Evolutionary conservation across 768 basidiomycete genomes (phyloP).

Genomic region (Serendipita sp.): DNA sequence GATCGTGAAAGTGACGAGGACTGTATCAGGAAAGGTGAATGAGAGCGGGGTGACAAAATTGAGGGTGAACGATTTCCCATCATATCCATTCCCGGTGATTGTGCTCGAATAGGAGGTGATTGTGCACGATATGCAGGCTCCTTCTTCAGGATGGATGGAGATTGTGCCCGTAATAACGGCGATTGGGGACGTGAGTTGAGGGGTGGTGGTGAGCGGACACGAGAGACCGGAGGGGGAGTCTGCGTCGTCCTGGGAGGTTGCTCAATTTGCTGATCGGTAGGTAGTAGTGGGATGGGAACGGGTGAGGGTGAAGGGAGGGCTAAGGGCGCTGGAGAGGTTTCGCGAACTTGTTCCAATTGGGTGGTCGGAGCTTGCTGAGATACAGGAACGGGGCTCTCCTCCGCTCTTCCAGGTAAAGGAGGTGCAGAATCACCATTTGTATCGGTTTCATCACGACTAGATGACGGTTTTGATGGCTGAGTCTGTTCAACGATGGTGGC

Average conservation of each 20-base stretch:
- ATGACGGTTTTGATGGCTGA: not conserved
- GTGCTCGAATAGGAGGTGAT: constrained; percentile 2
- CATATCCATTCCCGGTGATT: not conserved
- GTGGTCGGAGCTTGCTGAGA: constrained; percentile 11
- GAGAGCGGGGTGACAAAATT: not conserved
- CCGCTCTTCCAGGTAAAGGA: not conserved
- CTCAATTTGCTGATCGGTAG: constrained; percentile 7
- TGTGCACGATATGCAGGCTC: not conserved
- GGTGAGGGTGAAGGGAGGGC: constrained; percentile 43
- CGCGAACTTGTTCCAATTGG: constrained; percentile 20
- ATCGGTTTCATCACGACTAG: not conserved
- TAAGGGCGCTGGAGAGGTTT: constrained; percentile 44
- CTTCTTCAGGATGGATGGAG: constrained; percentile 5
- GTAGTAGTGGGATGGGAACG: constrained; percentile 49
- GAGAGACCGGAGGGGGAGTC: constrained; percentile 55
- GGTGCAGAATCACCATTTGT: not conserved
- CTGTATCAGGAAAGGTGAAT: not conserved
- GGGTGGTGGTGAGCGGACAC: not conserved
- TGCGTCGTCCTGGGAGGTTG: not conserved
- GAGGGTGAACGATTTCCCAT: not conserved
- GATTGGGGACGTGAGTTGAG: not conserved
- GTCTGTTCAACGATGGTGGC: not conserved
- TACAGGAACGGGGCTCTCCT: not conserved
- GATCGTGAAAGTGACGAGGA: not conserved
- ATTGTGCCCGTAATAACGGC: not conserved